These are phyloP conservation scores for Beauveria sp. DNA, from an alignment of 2,329 filamentous ascomycete genomes.

Conservation along the genomic window DNA sequence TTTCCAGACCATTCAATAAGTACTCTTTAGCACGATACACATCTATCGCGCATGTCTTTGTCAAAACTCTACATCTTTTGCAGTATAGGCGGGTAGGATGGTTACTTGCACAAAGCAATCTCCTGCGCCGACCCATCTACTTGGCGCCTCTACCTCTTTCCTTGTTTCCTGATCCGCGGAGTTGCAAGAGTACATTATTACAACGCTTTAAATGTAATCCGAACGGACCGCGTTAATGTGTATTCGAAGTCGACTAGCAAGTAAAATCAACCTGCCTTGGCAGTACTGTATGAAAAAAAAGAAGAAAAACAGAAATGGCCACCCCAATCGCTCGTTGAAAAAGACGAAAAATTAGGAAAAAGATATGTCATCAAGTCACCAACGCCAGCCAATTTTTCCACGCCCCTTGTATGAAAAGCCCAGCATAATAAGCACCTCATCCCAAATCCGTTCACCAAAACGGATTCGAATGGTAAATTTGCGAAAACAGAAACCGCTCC, in stretches of 20 bases:
- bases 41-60: too few species aligned
- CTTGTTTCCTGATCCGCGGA: too few species aligned
- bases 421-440: neutral
- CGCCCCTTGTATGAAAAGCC: neutral
- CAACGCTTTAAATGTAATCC: too few species aligned
- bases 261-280: neutral
- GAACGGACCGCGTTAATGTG: neutral
- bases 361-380: neutral
- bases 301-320: neutral
- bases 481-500: conserved; percentile 16
- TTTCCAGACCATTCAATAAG: too few species aligned
- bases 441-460: conserved; percentile 40
- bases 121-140: too few species aligned
- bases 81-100: too few species aligned
- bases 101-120: too few species aligned
- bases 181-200: too few species aligned
- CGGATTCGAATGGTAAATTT: conserved; percentile 46
- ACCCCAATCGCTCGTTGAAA: neutral
- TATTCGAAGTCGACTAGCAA: neutral
- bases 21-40: too few species aligned
- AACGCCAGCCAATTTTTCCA: neutral
- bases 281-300: neutral
- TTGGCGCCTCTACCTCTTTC: too few species aligned
- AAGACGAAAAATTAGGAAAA: neutral
- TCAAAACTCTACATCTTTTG: too few species aligned